Percentiles rank a stretch among this genome's conserved stretches.
These are phyloP conservation scores for Pugionium cornutum DNA, from an alignment of 345 rosid species.

Conservation along the genomic window DNA sequence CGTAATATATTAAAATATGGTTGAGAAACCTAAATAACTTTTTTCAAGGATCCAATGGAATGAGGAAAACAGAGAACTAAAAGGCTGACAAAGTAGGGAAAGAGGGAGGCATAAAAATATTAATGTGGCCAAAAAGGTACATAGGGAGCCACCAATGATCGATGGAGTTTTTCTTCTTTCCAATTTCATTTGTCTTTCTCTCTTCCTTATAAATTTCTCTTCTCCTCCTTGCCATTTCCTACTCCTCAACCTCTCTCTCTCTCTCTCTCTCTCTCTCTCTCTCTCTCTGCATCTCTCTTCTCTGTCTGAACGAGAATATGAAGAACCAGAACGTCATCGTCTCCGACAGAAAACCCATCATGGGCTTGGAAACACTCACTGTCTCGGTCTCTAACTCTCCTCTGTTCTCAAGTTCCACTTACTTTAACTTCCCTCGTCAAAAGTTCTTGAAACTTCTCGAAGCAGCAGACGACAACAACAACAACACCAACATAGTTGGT, in stretches of 20 bases:
- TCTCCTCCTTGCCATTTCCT: conserved; percentile 38
- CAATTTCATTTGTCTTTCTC: conserved; percentile 15
- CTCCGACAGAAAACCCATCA: conserved; percentile 49
- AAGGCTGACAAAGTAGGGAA: neutral
- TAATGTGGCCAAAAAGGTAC: conserved; percentile 45
- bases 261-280: neutral
- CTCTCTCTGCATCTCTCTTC: neutral
- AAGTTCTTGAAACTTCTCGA: conserved; percentile 53
- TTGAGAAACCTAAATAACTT: too few relatives aligned
- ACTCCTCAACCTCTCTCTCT: conserved; percentile 34
- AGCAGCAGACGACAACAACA: conserved; percentile 40
- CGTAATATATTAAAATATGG: too few relatives aligned
- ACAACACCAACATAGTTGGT: conserved; percentile 15
- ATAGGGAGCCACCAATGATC: conserved; percentile 47
- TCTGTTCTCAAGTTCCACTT: conserved; percentile 42
- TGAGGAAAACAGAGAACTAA: neutral
- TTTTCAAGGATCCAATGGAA: conserved; percentile 12
- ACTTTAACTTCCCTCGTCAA: conserved; percentile 42
- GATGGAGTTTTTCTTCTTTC: conserved; percentile 2
- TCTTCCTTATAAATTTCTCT: conserved; percentile 42
- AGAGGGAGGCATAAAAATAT: conserved; percentile 22
- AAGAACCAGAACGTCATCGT: conserved; percentile 67
- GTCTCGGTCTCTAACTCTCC: conserved; percentile 47
- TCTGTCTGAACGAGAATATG: conserved; percentile 42
- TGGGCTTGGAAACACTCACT: conserved; percentile 42